phyloP scores from a whole-genome alignment of 1,284 basidiomycete species.

The Cutaneotrichosporon sp. region DNA sequence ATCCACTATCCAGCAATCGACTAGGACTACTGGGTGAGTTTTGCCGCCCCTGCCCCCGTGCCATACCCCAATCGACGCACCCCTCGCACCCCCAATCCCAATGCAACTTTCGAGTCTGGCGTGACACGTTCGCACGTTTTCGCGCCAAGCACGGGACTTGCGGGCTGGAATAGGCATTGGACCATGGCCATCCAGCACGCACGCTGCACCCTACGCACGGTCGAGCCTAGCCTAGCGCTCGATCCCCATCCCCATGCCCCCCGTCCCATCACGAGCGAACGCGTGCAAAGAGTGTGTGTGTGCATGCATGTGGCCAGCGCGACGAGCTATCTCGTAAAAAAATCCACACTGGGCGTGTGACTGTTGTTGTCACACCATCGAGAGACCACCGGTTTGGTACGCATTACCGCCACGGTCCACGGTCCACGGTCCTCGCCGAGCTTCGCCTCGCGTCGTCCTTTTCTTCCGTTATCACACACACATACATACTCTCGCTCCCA shows the following conservation, averaged over 20 bases:
- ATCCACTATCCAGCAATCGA: background rate
- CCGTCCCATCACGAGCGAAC: background rate
- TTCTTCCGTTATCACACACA: constrained; percentile 3
- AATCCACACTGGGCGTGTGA: no score
- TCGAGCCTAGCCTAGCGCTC: no score
- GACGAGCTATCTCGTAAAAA: background rate
- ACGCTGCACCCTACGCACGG: background rate
- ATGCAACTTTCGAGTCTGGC: background rate
- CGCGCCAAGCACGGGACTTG: constrained; percentile 1
- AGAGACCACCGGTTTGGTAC: constrained; percentile 1
- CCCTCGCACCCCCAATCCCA: background rate
- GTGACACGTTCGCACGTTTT: constrained; percentile 10
- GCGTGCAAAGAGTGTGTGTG: no score
- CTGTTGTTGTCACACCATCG: no score
- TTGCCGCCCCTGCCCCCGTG: background rate
- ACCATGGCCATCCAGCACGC: background rate
- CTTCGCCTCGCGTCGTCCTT: background rate
- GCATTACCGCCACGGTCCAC: background rate
- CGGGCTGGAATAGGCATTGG: background rate
- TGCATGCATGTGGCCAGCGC: background rate
- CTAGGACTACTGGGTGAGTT: background rate
- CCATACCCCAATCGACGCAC: no score
- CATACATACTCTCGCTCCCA: background rate
- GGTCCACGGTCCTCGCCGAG: background rate
- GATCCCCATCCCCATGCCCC: no score